A percentile compares a stretch with the other conserved stretches of the same genome.
Conservation (phyloP, 148 eudicot species). For the Camellia granthamiana region DNA sequence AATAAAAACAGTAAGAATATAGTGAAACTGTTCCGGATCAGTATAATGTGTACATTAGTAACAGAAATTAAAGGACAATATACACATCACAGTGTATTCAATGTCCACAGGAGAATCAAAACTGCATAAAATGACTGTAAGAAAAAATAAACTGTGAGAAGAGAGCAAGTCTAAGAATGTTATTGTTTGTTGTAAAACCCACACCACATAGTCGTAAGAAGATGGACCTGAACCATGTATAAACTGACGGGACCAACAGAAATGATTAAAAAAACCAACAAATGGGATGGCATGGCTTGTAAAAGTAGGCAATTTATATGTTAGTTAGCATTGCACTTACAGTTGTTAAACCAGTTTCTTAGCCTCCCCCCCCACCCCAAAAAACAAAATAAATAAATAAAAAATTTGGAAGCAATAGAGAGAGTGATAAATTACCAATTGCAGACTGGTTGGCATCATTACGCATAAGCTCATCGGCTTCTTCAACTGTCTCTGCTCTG, state of each 20-base stretch:
- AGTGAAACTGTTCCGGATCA: no score
- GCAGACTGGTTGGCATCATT: conserved; percentile 53
- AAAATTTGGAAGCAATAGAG: background rate
- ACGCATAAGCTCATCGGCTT: conserved; percentile 58
- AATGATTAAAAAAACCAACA: background rate
- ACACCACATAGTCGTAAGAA: background rate
- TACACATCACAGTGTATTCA: background rate
- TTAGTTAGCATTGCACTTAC: background rate
- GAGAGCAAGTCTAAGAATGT: background rate
- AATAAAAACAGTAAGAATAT: no score
- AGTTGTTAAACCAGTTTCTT: background rate
- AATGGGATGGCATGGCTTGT: background rate
- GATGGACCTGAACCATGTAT: background rate
- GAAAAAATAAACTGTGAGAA: background rate
- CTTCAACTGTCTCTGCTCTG: conserved; percentile 48
- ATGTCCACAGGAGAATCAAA: no score
- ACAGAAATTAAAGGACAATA: background rate
- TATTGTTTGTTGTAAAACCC: background rate
- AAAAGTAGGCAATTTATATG: background rate
- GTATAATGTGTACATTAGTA: no score
- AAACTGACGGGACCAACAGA: background rate
- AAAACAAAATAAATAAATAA: background rate
- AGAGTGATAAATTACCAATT: conserved; percentile 42
- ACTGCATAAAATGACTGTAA: no score
- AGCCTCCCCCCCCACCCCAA: no score